Evolutionary conservation across 106 monocot genomes (phyloP), one percentile per base, ranked within the genome.

Genomic region (Dactylorhiza incarnata): DNA sequence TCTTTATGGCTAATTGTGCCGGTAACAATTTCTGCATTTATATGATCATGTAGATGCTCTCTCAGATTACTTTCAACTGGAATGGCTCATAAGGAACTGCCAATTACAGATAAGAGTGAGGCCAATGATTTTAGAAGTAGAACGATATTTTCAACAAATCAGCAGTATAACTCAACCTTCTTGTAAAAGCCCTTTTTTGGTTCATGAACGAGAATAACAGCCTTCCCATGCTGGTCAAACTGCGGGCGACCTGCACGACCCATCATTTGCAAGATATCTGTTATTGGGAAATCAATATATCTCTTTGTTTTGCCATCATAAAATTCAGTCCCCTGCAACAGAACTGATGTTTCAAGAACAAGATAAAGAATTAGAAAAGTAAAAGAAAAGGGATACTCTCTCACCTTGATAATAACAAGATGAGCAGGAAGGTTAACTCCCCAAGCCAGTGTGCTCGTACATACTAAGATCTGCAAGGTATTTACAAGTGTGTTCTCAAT

Each of bases 231-330:
- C 72, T 96, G 95, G 76, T 96, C 95, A 81, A 83, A 96, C 73
- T 96, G 95, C 55, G 95, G 95, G n/a, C 95, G 90, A 67, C 95
- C 95, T 44, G 95, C 95, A 82, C 95, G 95, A 14, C 92, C 95
- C 95, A 96, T 96, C 95, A 96, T 96, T 81, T 96, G 95, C 90
- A 96, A 77, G 26, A 96, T 96, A 80, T 96, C 95, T 54, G 95
- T 96, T 68, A 96, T 96, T 52, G 92, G 93, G 75, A 93, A 96
- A 84, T 96, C 95, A 78, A 96, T 87, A 79, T 96, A 96, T 87
- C 95, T 88, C 80, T 93, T 96, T 75, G 87, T 79, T 85, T 93
- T 96, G 71, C 95, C 95, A 89, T 96, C 95, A 84, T 77, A 96
- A 73, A 82, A 96, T 84, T 96, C 95, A 81, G 95, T 96, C 7